phyloP scores from a whole-genome alignment of 192 early-diverging fungal species.

The Helicostylum pulchrum region DNA sequence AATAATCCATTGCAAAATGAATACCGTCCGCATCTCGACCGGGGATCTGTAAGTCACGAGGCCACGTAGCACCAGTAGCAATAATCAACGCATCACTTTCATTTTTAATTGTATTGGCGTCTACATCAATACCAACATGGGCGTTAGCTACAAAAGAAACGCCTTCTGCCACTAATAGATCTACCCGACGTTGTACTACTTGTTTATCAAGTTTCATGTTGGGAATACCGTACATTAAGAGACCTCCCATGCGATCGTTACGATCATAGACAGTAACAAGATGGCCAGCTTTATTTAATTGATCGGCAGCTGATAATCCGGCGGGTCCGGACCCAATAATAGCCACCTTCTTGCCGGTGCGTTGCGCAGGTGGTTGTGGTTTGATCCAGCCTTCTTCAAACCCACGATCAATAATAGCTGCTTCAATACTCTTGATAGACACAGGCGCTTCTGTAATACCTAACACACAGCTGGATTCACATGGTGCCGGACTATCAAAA shows the following conservation, averaged over 20 bases:
- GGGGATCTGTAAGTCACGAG: conserved; percentile 89
- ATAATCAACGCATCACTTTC: conserved; percentile 82
- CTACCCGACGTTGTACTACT: conserved; percentile 89
- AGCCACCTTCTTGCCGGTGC: conserved; percentile 83
- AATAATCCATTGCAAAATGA: conserved; percentile 98
- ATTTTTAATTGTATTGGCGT: conserved; percentile 61
- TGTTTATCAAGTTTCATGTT: conserved; percentile 99
- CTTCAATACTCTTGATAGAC: conserved; percentile 95
- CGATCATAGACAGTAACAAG: conserved; percentile 94
- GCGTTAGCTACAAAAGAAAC: conserved; percentile 85
- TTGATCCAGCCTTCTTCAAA: conserved; percentile 98
- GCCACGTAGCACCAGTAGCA: conserved; percentile 96
- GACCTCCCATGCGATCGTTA: conserved; percentile 92
- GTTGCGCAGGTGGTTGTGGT: conserved; percentile 71
- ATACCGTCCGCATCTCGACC: conserved; percentile 84
- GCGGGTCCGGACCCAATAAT: conserved; percentile 96
- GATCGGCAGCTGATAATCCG: conserved; percentile 93
- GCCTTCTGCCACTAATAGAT: conserved; percentile 93
- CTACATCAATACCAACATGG: conserved; percentile 83
- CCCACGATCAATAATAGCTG: conserved; percentile 95
- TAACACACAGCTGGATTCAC: conserved; percentile 93
- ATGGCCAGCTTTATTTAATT: conserved; percentile 97
- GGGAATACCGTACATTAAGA: conserved; percentile 98
- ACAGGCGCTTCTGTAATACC: conserved; percentile 96
- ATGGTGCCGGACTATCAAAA: conserved; percentile 29